Evolutionary conservation across 106 monocot species (phyloP).

Genomic region (Dioscorea alata): DNA sequence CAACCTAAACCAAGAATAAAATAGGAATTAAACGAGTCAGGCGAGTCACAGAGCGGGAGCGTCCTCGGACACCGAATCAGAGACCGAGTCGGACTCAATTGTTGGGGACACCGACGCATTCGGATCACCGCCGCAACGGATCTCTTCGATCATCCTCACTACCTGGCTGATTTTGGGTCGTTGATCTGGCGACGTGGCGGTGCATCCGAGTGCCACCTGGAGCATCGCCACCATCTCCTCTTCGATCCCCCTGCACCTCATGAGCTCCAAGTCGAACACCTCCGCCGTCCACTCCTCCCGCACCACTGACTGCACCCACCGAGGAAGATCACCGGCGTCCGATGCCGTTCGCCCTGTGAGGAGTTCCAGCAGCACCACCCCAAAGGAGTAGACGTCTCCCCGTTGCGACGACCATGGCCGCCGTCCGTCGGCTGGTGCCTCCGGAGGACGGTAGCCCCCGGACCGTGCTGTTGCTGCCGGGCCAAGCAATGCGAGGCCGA

Average conservation of each 20-base stretch:
- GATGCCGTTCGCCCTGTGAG: slow-evolving; percentile 56
- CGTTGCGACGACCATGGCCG: slow-evolving; percentile 43
- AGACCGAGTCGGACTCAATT: slow-evolving; percentile 52
- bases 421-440: neutral
- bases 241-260: slow-evolving; percentile 73
- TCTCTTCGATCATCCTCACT: slow-evolving; percentile 47
- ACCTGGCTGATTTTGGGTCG: slow-evolving; percentile 53
- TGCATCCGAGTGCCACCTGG: slow-evolving; percentile 72
- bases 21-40: too few species aligned
- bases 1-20: too few species aligned
- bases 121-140: slow-evolving; percentile 4
- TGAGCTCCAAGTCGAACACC: slow-evolving; percentile 90
- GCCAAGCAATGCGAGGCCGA: slow-evolving; percentile 39
- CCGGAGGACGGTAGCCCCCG: slow-evolving; percentile 27
- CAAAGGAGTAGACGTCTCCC: slow-evolving; percentile 74
- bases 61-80: too few species aligned
- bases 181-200: slow-evolving; percentile 34
- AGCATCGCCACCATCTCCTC: slow-evolving; percentile 91
- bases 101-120: slow-evolving; percentile 17
- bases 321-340: slow-evolving; percentile 31
- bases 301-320: slow-evolving; percentile 90
- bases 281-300: slow-evolving; percentile 92
- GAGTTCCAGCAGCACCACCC: slow-evolving; percentile 71
- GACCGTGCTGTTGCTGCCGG: neutral
- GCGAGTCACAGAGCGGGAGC: too few species aligned